Conservation (phyloP, 805 yeast species). For the Wickerhamiella bombiphila region DNA sequence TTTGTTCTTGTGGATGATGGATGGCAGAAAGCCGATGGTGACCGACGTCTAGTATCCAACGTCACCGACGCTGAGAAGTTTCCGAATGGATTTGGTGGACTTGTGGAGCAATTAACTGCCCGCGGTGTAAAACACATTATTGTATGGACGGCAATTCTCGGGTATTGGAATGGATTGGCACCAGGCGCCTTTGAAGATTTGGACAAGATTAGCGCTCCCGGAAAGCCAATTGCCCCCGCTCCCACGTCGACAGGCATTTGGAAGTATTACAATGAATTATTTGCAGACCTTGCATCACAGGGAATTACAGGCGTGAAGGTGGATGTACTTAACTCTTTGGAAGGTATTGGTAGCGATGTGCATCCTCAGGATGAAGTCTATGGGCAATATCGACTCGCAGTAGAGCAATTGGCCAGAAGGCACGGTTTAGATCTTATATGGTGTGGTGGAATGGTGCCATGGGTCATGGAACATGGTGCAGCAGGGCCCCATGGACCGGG, state of each 20-base stretch:
- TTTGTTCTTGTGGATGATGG: conserved; percentile 22
- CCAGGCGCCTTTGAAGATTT: conserved; percentile 12
- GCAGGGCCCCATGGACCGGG: neutral
- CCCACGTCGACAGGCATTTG: conserved; percentile 8
- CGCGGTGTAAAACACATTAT: conserved; percentile 19
- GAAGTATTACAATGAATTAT: conserved; percentile 19
- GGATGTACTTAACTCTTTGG: conserved; percentile 19
- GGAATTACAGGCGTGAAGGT: conserved; percentile 21
- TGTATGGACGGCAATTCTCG: conserved; percentile 23
- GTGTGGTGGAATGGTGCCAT: conserved; percentile 21
- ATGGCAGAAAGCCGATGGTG: conserved; percentile 18
- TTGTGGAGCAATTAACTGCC: conserved; percentile 14
- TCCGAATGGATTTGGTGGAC: conserved; percentile 20
- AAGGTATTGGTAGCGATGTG: conserved; percentile 10
- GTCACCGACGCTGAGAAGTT: conserved; percentile 17
- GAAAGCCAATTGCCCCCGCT: conserved; percentile 3
- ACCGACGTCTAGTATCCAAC: conserved; percentile 16
- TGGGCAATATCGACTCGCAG: conserved; percentile 18
- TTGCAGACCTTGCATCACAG: conserved; percentile 14
- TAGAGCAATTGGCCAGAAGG: conserved; percentile 13
- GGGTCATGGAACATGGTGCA: conserved; percentile 9
- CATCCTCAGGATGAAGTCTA: conserved; percentile 4
- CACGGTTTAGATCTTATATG: conserved; percentile 18
- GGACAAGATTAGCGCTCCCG: conserved; percentile 8
- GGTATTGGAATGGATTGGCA: conserved; percentile 22